These are phyloP conservation scores for Clarireedia hainanense DNA, from an alignment of 2,329 filamentous ascomycete genomes.

Conservation along the genomic window DNA sequence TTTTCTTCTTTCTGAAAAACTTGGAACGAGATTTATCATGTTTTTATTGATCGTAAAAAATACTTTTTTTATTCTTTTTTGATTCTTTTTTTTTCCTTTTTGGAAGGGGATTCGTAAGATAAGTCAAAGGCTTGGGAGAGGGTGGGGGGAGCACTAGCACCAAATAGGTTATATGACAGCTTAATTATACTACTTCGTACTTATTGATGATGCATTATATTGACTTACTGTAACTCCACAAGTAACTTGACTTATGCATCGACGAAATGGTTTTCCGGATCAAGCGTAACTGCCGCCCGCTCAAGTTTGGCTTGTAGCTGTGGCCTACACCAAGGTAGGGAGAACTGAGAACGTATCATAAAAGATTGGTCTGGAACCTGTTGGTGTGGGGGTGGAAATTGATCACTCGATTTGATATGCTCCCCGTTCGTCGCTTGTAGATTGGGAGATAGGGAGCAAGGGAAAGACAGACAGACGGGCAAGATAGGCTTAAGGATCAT, in stretches of 20 bases:
- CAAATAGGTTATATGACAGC: background rate
- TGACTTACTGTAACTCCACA: too few relatives aligned
- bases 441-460: background rate
- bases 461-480: background rate
- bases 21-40: background rate
- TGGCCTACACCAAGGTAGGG: too few relatives aligned
- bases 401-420: background rate
- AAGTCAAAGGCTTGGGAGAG: too few relatives aligned
- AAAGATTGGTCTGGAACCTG: conserved; percentile 7
- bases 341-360: background rate
- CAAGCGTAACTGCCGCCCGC: conserved; percentile 8
- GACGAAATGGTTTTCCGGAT: conserved; percentile 1
- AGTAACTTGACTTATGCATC: background rate
- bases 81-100: background rate
- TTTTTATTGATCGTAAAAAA: background rate
- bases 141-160: background rate
- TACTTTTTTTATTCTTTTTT: background rate
- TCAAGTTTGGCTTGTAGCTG: background rate
- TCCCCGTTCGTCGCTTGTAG: background rate
- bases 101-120: background rate
- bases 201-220: background rate
- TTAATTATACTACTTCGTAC: background rate
- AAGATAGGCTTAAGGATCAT: background rate
- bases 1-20: background rate
- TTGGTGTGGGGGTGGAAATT: conserved; percentile 6